Evolutionary conservation across 805 yeast species (phyloP), one percentile per base, ranked within the genome.

Genomic region (Lipomyces yamanashiensis): DNA sequence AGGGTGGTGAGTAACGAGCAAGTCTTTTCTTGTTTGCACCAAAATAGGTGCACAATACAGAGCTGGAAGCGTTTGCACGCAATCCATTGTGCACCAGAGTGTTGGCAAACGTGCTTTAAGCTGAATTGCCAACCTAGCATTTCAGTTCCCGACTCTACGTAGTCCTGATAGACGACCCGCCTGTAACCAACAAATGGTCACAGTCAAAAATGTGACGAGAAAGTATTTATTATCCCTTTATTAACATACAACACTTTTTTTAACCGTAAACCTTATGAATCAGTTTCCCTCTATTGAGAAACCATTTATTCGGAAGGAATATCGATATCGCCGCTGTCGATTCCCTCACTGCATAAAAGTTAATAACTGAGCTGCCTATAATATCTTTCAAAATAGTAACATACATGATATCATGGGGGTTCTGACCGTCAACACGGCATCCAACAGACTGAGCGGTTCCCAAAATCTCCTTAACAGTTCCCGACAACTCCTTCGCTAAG

Each of bases 401-500:
- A 17, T 58, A 62, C 63, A 95, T 93, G 85, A 93, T 88, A 83
- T 90, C 98, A 81, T 95, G 98, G 75, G 99, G 97, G 88, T 93
- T 93, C 88, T 95, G 93, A 85, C 92, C 96, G 83, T 92, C 93
- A 80, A 95, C 98, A 85, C 98, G 92, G 85, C 97, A 92, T 78
- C 99, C 99, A 79, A 95, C 96, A 72, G 98, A 92, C 86, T 93
- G 98, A 77, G 98, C 98, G 82, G 99, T 95, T 83, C 99, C 99
- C 80, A 95, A 89, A 79, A 95, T 90, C 87, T 95, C 99, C 88
- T 95, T 95, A 78, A 97, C 85, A 75, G 95, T 97, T 70, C 98
- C 95, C 73, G 96, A 91, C 81, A 95, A 88, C 83, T 77, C 90
- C 90, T 92, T 93, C 86, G 99, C 97, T 82, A 95, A 91, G 71